Evolutionary conservation across 106 monocot genomes (phyloP).

Genomic region (Apostasia ramifera): DNA sequence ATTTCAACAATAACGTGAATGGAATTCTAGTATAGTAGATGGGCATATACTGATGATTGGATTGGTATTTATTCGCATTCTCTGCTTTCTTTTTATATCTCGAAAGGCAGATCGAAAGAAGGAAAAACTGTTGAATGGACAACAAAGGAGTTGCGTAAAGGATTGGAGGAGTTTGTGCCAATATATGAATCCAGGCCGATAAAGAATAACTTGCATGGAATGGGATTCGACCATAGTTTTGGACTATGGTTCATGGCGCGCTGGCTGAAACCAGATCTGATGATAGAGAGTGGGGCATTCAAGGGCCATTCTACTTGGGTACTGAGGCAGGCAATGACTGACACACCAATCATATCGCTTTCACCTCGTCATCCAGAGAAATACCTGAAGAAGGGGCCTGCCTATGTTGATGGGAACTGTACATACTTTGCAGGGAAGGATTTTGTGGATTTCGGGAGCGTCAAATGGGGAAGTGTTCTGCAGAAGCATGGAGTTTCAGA

Average conservation of each 20-base stretch:
- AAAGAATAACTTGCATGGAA: slow-evolving; percentile 88
- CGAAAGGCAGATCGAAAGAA: slow-evolving; percentile 91
- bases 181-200: slow-evolving; percentile 82
- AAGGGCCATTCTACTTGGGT: slow-evolving; percentile 95
- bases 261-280: slow-evolving; percentile 75
- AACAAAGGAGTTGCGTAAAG: slow-evolving; percentile 59
- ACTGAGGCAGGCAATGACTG: slow-evolving; percentile 71
- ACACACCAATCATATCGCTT: slow-evolving; percentile 59
- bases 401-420: slow-evolving; percentile 80
- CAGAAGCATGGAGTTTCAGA: slow-evolving; percentile 57
- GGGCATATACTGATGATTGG: background rate
- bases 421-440: slow-evolving; percentile 82
- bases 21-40: too few relatives aligned
- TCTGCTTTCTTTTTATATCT: slow-evolving; percentile 20
- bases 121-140: slow-evolving; percentile 77
- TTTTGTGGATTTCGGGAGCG: slow-evolving; percentile 82
- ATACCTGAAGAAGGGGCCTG: slow-evolving; percentile 80
- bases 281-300: slow-evolving; percentile 91
- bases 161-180: slow-evolving; percentile 77
- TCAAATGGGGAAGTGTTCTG: slow-evolving; percentile 55
- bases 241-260: slow-evolving; percentile 84
- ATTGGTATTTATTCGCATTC: background rate
- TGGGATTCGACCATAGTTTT: slow-evolving; percentile 94
- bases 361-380: slow-evolving; percentile 81
- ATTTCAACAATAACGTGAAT: too few relatives aligned